Base-by-base conservation (phyloP, 768 basidiomycete species). In the Chlorophyllum brunneum region DNA sequence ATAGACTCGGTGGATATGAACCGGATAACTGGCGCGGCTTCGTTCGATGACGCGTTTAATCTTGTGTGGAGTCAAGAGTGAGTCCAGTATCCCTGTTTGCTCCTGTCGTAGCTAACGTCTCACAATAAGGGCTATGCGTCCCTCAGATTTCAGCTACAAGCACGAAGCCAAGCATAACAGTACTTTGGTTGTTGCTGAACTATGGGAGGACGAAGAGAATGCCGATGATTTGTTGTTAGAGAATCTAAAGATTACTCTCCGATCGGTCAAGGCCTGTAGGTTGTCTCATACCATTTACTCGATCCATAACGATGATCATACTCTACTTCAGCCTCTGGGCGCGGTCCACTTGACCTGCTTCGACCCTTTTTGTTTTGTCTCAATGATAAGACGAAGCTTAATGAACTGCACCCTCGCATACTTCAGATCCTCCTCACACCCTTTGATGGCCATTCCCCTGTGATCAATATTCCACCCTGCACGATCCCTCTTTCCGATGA, bases 101-200 rank as follows among this genome's bases (percentile, higher is more conserved):
- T 10, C 29, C 31, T 56, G 20, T 2, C 34, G 5, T n/a, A 50
- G 20, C 20, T 54, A 13, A 55, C 41, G 16, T 33, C 33, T 26
- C 29, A 52, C 51, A 11, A 54, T 10, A 63, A 88, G 88, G 63
- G 73, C 75, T 11, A 67, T 72, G 33, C 75, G 79, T 40, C 86
- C 86, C 0, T 76, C 79, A 0, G 88, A 91, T 65, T 88, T 90
- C 61, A 88, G 83, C 65, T 91, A 91, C 70, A 88, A 86, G 56
- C 83, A 87, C 58, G 86, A 90, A 62, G 84, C 88, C 4, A 79
- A 80, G 62, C 81, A 81, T 41, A 74, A 65, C 44, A 77, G 70
- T 48, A 72, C 70, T 36, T 68, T 89, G 18, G 66, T 87, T 23
- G 74, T 82, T n/a, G 75, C 84, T 7, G 72, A 73, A 43, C 59